Conservation (phyloP, 2,329 filamentous ascomycete species). For the Colletotrichum agaves region DNA sequence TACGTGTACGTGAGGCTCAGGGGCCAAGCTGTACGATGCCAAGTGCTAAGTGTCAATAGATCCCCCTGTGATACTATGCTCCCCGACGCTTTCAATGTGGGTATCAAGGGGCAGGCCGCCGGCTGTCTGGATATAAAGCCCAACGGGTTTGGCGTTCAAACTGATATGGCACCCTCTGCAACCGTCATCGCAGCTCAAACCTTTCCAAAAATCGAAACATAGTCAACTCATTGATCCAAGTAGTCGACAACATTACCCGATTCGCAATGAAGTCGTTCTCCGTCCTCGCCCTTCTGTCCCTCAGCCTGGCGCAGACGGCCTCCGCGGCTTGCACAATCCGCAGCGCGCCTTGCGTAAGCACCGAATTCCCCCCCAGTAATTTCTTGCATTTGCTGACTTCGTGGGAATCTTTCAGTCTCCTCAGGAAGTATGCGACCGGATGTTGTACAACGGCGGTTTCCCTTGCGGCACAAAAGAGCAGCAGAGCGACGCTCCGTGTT, state of each 20-base stretch:
- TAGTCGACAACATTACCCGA: not conserved
- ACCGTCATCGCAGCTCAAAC: not conserved
- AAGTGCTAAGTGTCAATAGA: not conserved
- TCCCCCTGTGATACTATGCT: not conserved
- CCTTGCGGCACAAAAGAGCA: slow-evolving; percentile 11
- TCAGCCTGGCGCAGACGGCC: slow-evolving; percentile 8
- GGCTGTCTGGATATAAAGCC: not conserved
- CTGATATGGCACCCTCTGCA: not conserved
- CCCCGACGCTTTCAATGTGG: not conserved
- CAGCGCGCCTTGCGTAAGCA: not conserved
- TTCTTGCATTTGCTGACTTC: not conserved
- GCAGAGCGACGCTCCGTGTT: not conserved
- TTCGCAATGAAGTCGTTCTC: slow-evolving; percentile 1
- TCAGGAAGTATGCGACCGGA: slow-evolving; percentile 1
- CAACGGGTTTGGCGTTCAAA: not conserved
- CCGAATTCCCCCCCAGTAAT: accelerated
- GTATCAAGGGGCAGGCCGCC: not conserved
- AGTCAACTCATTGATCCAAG: not conserved
- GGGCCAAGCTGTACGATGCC: too few species aligned
- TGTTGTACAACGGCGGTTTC: slow-evolving; percentile 20
- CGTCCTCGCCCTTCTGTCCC: not conserved
- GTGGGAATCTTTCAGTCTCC: not conserved
- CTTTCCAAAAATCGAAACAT: not conserved
- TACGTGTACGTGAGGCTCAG: too few species aligned
- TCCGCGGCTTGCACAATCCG: not conserved